These are phyloP conservation scores for Cyberlindnera suaveolens DNA, from an alignment of 805 yeast species.

Conservation along the genomic window DNA sequence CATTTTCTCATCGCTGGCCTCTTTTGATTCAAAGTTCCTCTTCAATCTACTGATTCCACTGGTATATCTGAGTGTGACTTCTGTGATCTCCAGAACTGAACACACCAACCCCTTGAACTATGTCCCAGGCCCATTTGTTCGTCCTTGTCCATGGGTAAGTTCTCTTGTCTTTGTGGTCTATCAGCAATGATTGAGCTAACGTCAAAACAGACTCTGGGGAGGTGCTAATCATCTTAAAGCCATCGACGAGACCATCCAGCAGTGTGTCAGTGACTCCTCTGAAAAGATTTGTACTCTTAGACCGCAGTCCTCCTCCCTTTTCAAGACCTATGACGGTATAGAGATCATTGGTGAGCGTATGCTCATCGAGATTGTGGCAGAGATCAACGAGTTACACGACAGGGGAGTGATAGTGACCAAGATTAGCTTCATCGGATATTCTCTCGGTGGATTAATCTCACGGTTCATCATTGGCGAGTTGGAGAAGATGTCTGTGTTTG, in stretches of 20 bases:
- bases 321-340: constrained; percentile 82
- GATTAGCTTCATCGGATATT: constrained; percentile 79
- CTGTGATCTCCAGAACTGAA: no score
- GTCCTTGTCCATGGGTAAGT: constrained; percentile 71
- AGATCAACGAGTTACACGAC: constrained; percentile 30
- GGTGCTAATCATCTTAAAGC: constrained; percentile 51
- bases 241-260: constrained; percentile 36
- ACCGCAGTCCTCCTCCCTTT: constrained; percentile 59
- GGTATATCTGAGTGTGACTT: no score
- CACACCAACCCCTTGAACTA: background rate
- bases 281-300: constrained; percentile 38
- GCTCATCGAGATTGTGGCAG: constrained; percentile 53
- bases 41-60: no score
- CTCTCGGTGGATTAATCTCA: constrained; percentile 81
- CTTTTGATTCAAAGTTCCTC: no score
- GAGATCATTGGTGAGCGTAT: constrained; percentile 66
- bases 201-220: constrained; percentile 47
- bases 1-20: no score
- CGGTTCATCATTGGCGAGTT: constrained; percentile 76
- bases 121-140: constrained; percentile 45
- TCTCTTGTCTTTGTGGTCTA: background rate
- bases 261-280: constrained; percentile 32
- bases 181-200: background rate
- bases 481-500: constrained; percentile 48
- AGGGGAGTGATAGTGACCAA: constrained; percentile 31